These are phyloP conservation scores for Trypanosoma mega DNA, from an alignment of 208 protist species.

Conservation along the genomic window DNA sequence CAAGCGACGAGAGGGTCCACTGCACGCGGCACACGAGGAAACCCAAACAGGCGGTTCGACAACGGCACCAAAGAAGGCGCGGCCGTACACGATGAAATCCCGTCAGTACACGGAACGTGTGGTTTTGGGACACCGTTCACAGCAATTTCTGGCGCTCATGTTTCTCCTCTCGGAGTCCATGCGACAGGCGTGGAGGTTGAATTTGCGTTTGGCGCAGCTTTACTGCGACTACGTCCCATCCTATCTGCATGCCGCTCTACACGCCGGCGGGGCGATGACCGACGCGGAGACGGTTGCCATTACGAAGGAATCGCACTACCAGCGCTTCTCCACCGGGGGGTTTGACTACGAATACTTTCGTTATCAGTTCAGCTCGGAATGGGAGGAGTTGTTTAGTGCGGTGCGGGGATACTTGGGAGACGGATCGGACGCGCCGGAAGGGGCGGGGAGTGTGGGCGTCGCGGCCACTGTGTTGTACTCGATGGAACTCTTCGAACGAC, in stretches of 20 bases:
- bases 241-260: constrained; percentile 23
- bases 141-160: constrained; percentile 60
- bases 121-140: constrained; percentile 39
- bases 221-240: constrained; percentile 55
- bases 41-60: background rate
- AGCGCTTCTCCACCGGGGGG: constrained; percentile 22
- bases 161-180: constrained; percentile 46
- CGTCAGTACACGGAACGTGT: constrained; percentile 48
- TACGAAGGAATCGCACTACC: constrained; percentile 20
- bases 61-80: constrained; percentile 6
- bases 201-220: constrained; percentile 41
- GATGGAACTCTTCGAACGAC: constrained; percentile 68
- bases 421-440: background rate
- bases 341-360: constrained; percentile 49
- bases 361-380: constrained; percentile 42
- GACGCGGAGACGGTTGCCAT: background rate
- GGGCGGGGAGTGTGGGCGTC: constrained; percentile 37
- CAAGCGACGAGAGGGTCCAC: constrained; percentile 3
- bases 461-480: constrained; percentile 60
- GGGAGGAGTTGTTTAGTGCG: constrained; percentile 40
- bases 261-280: background rate
- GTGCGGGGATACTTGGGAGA: constrained; percentile 34
- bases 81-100: constrained; percentile 36
- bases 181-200: constrained; percentile 30
- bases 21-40: background rate